Evolutionary conservation across 192 early-diverging fungal species (phyloP), one percentile per base, ranked within the genome.

Genomic region (Coemansia reversa): DNA sequence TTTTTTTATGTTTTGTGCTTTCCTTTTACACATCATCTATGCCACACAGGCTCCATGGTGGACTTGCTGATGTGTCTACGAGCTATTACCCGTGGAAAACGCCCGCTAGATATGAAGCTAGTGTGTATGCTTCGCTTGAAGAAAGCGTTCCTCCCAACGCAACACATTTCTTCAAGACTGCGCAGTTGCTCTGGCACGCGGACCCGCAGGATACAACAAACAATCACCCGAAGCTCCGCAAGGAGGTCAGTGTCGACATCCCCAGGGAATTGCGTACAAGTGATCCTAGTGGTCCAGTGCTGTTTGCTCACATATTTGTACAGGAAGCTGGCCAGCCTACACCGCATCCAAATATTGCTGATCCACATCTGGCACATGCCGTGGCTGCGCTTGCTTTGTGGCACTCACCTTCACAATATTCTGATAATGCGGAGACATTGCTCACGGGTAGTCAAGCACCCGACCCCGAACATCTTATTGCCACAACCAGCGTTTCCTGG

Each of bases 101-200:
- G 18, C 62, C 68, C 11, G 63, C 54, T 25, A 35, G 20, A 18
- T 69, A 69, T 23, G 54, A 61, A 19, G 58, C 66, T 39, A 69
- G 62, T 14, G 59, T 69, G 42, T 69, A 63, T 48, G 59, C 53
- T 3, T 56, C 67, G 20, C 29, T 49, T 1, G 53, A 42, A 23
- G 22, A 45, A n/a, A 16, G 3, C 27, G 29, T 62, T 20, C 55
- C 60, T 48, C 5, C 2, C 53, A 62, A 62, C 28, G 39, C 24
- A 7, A 55, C 53, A 2, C 27, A 7, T 8, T 69, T 62, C 22
- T 69, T 70, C 22, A 55, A 70, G n/a, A 35, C 7, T 3, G 68
- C 68, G 19, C 60, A 58, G 68, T 24, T 69, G 60, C 52, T 69
- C 22, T 69, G 67, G 60, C 55, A 50, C 8, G 58, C 33, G 39